These are phyloP conservation scores for Colletotrichum destructivum DNA, from an alignment of 2,329 filamentous ascomycete genomes.

Conservation along the genomic window DNA sequence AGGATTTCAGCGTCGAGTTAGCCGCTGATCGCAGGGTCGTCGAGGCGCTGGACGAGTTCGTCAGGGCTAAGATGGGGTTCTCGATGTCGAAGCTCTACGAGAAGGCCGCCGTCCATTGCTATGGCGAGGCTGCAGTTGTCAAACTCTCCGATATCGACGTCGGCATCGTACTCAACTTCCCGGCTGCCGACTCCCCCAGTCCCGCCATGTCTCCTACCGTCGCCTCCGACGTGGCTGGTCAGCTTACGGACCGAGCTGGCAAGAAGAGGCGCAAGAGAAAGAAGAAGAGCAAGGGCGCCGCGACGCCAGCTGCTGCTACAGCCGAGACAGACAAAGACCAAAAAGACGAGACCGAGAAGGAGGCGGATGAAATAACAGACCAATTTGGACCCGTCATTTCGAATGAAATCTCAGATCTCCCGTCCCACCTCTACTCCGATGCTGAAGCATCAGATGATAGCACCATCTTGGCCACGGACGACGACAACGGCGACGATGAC, in stretches of 20 bases:
- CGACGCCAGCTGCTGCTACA: background rate
- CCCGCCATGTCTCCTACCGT: background rate
- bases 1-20: background rate
- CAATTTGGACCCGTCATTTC: too few relatives aligned
- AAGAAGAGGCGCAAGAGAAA: constrained; percentile 52
- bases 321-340: background rate
- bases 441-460: too few relatives aligned
- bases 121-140: background rate
- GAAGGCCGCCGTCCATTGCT: background rate
- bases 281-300: constrained; percentile 59
- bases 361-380: too few relatives aligned
- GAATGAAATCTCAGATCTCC: too few relatives aligned
- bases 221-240: background rate
- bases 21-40: background rate
- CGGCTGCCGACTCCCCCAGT: background rate
- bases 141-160: background rate
- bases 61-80: background rate
- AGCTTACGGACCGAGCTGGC: background rate
- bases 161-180: background rate
- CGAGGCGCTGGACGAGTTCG: background rate
- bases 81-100: background rate
- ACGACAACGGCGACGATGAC: background rate
- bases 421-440: too few relatives aligned
- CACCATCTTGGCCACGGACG: background rate
- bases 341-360: too few relatives aligned